These are phyloP conservation scores for Lichtheimia hyalospora DNA, from an alignment of 371 early-diverging fungal genomes.

Conservation along the genomic window DNA sequence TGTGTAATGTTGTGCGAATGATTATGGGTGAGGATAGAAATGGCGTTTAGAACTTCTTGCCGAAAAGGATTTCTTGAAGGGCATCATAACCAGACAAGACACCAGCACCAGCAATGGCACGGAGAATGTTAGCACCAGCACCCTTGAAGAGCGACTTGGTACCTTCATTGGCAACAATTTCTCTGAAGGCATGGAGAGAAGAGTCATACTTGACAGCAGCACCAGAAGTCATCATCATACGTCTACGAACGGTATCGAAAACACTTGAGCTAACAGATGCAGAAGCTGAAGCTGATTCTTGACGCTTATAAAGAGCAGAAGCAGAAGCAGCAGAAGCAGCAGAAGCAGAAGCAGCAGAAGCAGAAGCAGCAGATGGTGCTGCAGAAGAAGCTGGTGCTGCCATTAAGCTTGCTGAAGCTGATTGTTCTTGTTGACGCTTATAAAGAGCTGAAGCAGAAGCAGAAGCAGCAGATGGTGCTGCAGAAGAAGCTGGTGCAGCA, in stretches of 20 bases:
- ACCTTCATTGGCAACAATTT: slow-evolving; percentile 76
- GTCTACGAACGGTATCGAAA: slow-evolving; percentile 86
- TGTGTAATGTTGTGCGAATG: too few species aligned
- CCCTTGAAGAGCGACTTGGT: slow-evolving; percentile 80
- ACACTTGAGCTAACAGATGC: not conserved
- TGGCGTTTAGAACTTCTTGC: slow-evolving; percentile 49
- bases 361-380: not conserved
- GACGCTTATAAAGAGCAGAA: too few species aligned
- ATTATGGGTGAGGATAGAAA: too few species aligned
- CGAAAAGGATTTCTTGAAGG: slow-evolving; percentile 59
- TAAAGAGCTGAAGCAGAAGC: slow-evolving; percentile 1
- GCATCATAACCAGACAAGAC: slow-evolving; percentile 76
- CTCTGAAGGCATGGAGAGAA: slow-evolving; percentile 65
- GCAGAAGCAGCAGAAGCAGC: too few species aligned
- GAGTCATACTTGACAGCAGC: slow-evolving; percentile 76
- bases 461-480: not conserved
- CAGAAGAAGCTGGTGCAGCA: not conserved
- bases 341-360: too few species aligned
- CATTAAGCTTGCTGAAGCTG: not conserved
- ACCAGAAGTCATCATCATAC: slow-evolving; percentile 87
- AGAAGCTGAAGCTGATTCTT: not conserved
- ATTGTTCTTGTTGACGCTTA: not conserved
- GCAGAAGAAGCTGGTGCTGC: not conserved
- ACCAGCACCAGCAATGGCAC: slow-evolving; percentile 80
- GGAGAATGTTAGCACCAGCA: slow-evolving; percentile 81